phyloP scores from a whole-genome alignment of 1,139 yeast genomes.

The Eremothecium coryli region DNA sequence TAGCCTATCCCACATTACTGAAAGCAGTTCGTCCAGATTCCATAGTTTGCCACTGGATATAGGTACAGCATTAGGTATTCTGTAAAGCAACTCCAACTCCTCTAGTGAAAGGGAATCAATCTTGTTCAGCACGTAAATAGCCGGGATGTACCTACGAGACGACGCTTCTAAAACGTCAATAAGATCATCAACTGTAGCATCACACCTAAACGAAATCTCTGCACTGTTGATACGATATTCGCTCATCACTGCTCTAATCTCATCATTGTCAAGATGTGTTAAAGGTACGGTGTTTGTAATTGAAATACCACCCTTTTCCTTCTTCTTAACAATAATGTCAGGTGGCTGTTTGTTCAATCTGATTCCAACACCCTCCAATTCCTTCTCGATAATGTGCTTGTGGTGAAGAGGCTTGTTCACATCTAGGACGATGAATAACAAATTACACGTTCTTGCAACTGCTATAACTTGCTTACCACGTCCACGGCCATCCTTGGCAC shows the following conservation, averaged over 20 bases:
- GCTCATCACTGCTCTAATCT: conserved; percentile 88
- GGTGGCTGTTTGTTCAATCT: conserved; percentile 89
- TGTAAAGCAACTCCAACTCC: conserved; percentile 78
- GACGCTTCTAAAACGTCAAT: conserved; percentile 90
- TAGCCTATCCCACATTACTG: conserved; percentile 88
- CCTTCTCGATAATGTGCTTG: conserved; percentile 86
- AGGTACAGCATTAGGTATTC: conserved; percentile 95
- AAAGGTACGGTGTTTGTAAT: conserved; percentile 89
- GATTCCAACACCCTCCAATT: conserved; percentile 94
- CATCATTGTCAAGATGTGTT: conserved; percentile 85
- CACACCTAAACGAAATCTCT: conserved; percentile 94
- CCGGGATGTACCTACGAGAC: conserved; percentile 88
- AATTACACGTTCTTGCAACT: conserved; percentile 91
- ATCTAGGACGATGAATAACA: conserved; percentile 85
- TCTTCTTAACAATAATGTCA: conserved; percentile 79
- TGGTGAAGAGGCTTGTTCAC: conserved; percentile 94
- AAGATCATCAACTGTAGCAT: conserved; percentile 92
- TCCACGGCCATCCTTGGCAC: conserved; percentile 98
- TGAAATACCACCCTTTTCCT: conserved; percentile 91
- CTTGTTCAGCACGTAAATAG: conserved; percentile 85
- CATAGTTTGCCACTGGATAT: conserved; percentile 92
- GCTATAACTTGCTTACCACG: conserved; percentile 99
- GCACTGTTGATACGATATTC: conserved; percentile 95
- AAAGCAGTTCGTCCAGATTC: conserved; percentile 91
- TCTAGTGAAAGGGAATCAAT: conserved; percentile 91